Percentiles rank a stretch among this genome's conserved stretches.
Evolutionary conservation across 140 eudicot species (phyloP).

Genomic region (Ambrosia hybrid): DNA sequence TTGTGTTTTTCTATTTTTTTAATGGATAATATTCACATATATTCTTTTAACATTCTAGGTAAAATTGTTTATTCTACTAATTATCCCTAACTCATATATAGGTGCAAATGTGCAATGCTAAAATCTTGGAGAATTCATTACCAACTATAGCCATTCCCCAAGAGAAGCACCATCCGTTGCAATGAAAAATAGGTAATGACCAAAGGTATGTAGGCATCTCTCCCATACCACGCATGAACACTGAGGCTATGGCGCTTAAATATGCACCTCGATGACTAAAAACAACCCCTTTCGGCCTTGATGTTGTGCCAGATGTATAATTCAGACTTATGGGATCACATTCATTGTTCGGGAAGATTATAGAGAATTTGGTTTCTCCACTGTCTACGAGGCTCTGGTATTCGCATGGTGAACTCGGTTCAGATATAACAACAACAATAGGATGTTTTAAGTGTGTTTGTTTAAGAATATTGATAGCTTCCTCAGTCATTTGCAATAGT

Average conservation of each 20-base stretch:
- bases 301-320: constrained; percentile 49
- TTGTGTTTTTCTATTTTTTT: too few species aligned
- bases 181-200: constrained; percentile 50
- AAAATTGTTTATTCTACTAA: too few species aligned
- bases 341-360: constrained; percentile 28
- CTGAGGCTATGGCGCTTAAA: constrained; percentile 31
- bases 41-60: too few species aligned
- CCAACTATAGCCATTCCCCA: constrained; percentile 41
- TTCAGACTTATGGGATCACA: constrained; percentile 41
- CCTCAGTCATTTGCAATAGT: constrained; percentile 16
- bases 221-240: constrained; percentile 29
- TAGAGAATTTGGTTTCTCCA: constrained; percentile 19
- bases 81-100: too few species aligned
- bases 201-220: constrained; percentile 39
- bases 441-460: constrained; percentile 22
- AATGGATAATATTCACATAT: too few species aligned
- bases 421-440: constrained; percentile 30
- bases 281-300: constrained; percentile 45
- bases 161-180: constrained; percentile 49
- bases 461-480: constrained; percentile 19
- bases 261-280: constrained; percentile 43
- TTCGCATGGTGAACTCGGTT: constrained; percentile 12
- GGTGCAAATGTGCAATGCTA: too few species aligned
- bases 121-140: neutral
- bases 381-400: constrained; percentile 32